phyloP scores from a whole-genome alignment of 2,329 filamentous ascomycete species.

The Fusarium buharicum region DNA sequence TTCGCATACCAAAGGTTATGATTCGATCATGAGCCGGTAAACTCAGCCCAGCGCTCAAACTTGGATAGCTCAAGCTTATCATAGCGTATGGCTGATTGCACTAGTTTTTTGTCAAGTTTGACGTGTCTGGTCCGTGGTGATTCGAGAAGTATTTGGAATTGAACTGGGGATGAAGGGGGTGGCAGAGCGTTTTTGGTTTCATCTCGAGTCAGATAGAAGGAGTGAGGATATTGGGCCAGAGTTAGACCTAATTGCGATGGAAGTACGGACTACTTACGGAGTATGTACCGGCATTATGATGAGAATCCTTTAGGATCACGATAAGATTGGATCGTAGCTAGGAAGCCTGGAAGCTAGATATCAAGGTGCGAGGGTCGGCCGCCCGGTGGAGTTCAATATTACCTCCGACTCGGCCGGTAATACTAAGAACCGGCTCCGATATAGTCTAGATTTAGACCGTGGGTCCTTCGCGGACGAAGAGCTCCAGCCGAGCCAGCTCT shows the following conservation, averaged over 20 bases:
- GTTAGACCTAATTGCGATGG: background rate
- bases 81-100: slow-evolving; percentile 3
- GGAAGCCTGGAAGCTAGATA: background rate
- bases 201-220: slow-evolving; percentile 22
- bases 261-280: background rate
- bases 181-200: slow-evolving; percentile 18
- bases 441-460: background rate
- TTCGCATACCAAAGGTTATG: slow-evolving; percentile 5
- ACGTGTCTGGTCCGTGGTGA: background rate
- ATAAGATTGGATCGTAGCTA: slow-evolving; percentile 15
- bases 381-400: background rate
- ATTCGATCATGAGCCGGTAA: slow-evolving; percentile 14
- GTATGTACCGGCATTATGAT: background rate
- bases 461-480: slow-evolving; percentile 17
- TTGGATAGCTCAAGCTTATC: slow-evolving; percentile 13
- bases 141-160: slow-evolving; percentile 22
- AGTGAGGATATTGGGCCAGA: slow-evolving; percentile 1
- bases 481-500: slow-evolving; percentile 6
- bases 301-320: slow-evolving; percentile 3
- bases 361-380: background rate
- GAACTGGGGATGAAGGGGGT: slow-evolving; percentile 11
- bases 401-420: slow-evolving; percentile 25
- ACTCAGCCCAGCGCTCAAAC: slow-evolving; percentile 32
- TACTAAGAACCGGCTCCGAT: slow-evolving; percentile 14
- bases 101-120: slow-evolving; percentile 24